Conservation (phyloP, 2,329 filamentous ascomycete species). For the Septoria linicola region DNA sequence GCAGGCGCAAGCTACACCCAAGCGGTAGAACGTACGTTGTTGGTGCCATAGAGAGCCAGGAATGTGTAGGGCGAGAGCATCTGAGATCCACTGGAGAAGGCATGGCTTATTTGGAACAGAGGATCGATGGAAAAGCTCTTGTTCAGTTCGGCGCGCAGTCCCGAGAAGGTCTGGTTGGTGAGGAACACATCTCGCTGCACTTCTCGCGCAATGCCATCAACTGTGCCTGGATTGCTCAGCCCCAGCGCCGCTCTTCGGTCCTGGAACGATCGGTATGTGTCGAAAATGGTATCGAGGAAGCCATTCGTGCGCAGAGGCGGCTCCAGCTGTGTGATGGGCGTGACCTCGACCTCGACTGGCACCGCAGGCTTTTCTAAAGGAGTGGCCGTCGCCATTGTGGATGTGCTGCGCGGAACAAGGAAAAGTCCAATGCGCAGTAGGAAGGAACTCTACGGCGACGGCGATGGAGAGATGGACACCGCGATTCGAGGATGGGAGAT, state of each 20-base stretch:
- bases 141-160: constrained; percentile 91
- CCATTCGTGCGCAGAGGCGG: constrained; percentile 31
- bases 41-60: constrained; percentile 87
- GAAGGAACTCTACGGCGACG: neutral
- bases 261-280: constrained; percentile 78
- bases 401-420: neutral
- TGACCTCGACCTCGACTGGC: constrained; percentile 25
- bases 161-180: constrained; percentile 95
- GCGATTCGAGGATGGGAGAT: too few species aligned
- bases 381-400: constrained; percentile 20
- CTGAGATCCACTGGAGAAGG: constrained; percentile 88
- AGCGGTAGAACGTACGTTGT: constrained; percentile 61
- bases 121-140: constrained; percentile 93
- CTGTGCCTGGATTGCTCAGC: constrained; percentile 85
- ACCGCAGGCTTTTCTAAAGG: constrained; percentile 33
- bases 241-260: constrained; percentile 85
- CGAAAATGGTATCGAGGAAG: constrained; percentile 42
- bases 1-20: too few species aligned
- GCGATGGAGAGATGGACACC: neutral
- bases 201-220: constrained; percentile 86
- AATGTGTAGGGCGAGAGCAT: constrained; percentile 92
- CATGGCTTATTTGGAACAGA: constrained; percentile 95
- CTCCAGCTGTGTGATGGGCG: constrained; percentile 26
- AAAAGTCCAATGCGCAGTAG: too few species aligned
- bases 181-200: constrained; percentile 95